Evolutionary conservation across 2,329 filamentous ascomycete species (phyloP).

Genomic region (Chaetoscypha palmicola): DNA sequence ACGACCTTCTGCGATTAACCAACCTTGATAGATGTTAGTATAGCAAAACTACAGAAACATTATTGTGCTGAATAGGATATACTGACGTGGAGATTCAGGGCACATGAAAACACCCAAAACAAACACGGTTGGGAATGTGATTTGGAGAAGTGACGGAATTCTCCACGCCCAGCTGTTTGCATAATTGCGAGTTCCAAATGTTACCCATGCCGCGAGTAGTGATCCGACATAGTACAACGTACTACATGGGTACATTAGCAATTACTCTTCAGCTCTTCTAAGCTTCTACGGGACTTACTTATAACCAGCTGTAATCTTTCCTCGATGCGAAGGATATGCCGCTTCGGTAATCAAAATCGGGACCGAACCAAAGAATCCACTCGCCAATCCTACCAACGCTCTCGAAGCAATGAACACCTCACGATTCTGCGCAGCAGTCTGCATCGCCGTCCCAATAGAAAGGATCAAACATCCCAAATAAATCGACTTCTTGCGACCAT

Average conservation of each 20-base stretch:
- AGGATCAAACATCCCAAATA: constrained; percentile 28
- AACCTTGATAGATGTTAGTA: no score
- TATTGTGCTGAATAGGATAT: no score
- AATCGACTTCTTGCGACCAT: constrained; percentile 16
- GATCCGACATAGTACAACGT: constrained; percentile 27
- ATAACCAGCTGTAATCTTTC: constrained; percentile 15
- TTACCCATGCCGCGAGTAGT: constrained; percentile 35
- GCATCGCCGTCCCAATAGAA: constrained; percentile 36
- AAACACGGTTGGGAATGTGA: constrained; percentile 43
- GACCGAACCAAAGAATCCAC: constrained; percentile 4
- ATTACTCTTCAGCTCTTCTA: constrained; percentile 23
- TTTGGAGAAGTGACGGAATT: constrained; percentile 27
- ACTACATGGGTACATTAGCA: neutral
- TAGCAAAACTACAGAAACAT: no score
- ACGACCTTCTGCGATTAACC: constrained; percentile 40
- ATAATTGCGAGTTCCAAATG: constrained; percentile 30
- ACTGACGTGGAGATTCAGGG: constrained; percentile 51
- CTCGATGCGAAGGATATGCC: constrained; percentile 16
- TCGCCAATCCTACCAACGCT: constrained; percentile 33
- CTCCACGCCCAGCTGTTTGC: constrained; percentile 35
- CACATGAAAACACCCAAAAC: constrained; percentile 28
- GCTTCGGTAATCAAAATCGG: constrained; percentile 14
- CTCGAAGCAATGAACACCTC: constrained; percentile 18
- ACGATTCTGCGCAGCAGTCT: constrained; percentile 31
- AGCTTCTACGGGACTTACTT: constrained; percentile 22